These are phyloP conservation scores for Talaromyces funiculosus DNA, from an alignment of 2,329 filamentous ascomycete genomes.

Conservation along the genomic window DNA sequence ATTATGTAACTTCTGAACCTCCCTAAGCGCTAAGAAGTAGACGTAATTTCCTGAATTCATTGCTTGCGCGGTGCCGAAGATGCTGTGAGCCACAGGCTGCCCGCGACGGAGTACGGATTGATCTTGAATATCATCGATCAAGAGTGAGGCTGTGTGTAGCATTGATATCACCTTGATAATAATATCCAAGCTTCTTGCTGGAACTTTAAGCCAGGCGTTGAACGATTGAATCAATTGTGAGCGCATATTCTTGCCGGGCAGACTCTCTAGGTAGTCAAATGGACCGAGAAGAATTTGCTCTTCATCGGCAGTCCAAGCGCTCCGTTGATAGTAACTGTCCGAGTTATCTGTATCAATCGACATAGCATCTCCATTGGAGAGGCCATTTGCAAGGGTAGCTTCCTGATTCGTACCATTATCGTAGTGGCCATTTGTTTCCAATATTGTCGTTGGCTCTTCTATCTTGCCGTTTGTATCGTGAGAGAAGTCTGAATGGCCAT, in stretches of 20 bases:
- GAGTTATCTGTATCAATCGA: not conserved
- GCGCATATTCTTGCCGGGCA: slow-evolving; percentile 36
- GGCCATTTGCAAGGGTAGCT: not conserved
- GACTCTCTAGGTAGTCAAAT: slow-evolving; percentile 29
- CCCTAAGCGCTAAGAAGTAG: slow-evolving; percentile 34
- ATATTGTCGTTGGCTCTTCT: not conserved
- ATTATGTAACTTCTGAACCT: slow-evolving; percentile 27
- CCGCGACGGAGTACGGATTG: slow-evolving; percentile 38
- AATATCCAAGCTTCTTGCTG: slow-evolving; percentile 25
- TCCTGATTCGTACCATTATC: not conserved
- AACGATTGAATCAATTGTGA: slow-evolving; percentile 34
- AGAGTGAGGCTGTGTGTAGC: slow-evolving; percentile 37
- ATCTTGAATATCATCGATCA: slow-evolving; percentile 45
- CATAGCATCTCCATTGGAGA: not conserved
- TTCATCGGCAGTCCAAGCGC: not conserved
- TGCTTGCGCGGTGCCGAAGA: slow-evolving; percentile 41
- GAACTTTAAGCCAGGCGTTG: slow-evolving; percentile 33
- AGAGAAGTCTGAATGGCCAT: not conserved
- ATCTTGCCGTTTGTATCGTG: not conserved
- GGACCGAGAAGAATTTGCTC: slow-evolving; percentile 16
- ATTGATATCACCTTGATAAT: slow-evolving; percentile 32
- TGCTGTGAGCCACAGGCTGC: slow-evolving; percentile 37
- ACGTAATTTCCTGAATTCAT: slow-evolving; percentile 45
- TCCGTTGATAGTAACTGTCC: slow-evolving; percentile 6
- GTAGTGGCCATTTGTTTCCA: not conserved